Conservation (phyloP, 257 asterid genomes). For the Ilex aquifolium region DNA sequence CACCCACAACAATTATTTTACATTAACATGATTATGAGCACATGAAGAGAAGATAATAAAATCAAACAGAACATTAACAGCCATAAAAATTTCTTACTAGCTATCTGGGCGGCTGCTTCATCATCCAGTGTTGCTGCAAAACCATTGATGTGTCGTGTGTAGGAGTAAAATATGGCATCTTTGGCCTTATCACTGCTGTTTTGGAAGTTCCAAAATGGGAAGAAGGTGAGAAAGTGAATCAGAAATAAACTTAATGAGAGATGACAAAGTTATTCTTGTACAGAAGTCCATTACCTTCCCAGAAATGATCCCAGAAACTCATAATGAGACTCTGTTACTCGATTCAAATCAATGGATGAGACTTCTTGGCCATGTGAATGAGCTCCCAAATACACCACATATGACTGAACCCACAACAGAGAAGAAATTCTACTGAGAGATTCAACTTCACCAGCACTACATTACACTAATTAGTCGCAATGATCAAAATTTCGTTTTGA, state of each 20-base stretch:
- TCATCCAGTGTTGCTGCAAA: conserved; percentile 87
- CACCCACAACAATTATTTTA: too few species aligned
- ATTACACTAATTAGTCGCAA: neutral
- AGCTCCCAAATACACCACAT: conserved; percentile 87
- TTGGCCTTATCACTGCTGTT: conserved; percentile 58
- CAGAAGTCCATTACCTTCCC: conserved; percentile 51
- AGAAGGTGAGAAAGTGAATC: neutral
- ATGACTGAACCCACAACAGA: conserved; percentile 42
- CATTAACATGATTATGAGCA: neutral
- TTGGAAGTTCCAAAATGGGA: conserved; percentile 6
- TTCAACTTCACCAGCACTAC: neutral
- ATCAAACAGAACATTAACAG: neutral
- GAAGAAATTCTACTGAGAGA: neutral
- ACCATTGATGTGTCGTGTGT: conserved; percentile 83
- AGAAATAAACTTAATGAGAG: neutral
- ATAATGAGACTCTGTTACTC: conserved; percentile 59
- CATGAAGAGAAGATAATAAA: neutral
- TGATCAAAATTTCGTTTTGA: neutral
- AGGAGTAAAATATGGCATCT: conserved; percentile 79
- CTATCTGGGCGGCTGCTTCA: conserved; percentile 47
- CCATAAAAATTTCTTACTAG: conserved; percentile 37
- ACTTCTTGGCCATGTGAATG: conserved; percentile 61
- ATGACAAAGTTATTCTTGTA: neutral
- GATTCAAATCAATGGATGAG: conserved; percentile 49
- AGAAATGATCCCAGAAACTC: conserved; percentile 69